Evolutionary conservation across 176 grass and related monocot species (phyloP).

Genomic region (Hsuehochloa calcarea): DNA sequence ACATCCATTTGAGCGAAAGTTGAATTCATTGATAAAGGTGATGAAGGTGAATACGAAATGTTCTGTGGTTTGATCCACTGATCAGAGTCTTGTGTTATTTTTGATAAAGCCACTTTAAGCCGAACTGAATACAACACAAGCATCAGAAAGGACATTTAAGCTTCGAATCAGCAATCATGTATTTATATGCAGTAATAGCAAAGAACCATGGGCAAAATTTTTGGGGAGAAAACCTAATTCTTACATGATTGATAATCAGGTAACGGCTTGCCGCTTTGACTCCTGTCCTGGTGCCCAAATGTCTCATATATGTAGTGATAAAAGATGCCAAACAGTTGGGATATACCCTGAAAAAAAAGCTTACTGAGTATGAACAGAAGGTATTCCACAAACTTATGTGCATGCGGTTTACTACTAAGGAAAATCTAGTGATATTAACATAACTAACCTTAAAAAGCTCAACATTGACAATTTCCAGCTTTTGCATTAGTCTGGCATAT

Average conservation of each 20-base stretch:
- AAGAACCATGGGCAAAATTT: slow-evolving; percentile 24
- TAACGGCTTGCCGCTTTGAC: slow-evolving; percentile 62
- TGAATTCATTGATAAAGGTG: slow-evolving; percentile 57
- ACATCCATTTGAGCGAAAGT: slow-evolving; percentile 75
- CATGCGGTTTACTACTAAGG: neutral
- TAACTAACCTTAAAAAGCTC: slow-evolving; percentile 91
- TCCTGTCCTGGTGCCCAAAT: slow-evolving; percentile 71
- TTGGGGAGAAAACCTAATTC: slow-evolving; percentile 26
- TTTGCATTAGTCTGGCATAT: slow-evolving; percentile 98
- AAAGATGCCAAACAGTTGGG: slow-evolving; percentile 95
- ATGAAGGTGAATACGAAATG: slow-evolving; percentile 59
- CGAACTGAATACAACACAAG: slow-evolving; percentile 55
- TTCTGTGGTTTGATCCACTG: slow-evolving; percentile 86
- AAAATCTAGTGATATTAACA: slow-evolving; percentile 13
- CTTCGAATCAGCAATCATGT: slow-evolving; percentile 9
- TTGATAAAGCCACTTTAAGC: slow-evolving; percentile 82
- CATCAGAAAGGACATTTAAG: slow-evolving; percentile 27
- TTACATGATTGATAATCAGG: slow-evolving; percentile 66
- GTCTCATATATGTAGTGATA: slow-evolving; percentile 85
- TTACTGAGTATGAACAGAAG: slow-evolving; percentile 38
- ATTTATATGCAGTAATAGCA: slow-evolving; percentile 20
- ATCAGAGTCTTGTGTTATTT: slow-evolving; percentile 96
- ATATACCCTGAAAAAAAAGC: slow-evolving; percentile 61
- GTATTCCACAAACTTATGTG: slow-evolving; percentile 3
- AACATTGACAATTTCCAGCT: slow-evolving; percentile 89